Conservation (phyloP, 805 yeast species). For the Cephaloascus fragrans region DNA sequence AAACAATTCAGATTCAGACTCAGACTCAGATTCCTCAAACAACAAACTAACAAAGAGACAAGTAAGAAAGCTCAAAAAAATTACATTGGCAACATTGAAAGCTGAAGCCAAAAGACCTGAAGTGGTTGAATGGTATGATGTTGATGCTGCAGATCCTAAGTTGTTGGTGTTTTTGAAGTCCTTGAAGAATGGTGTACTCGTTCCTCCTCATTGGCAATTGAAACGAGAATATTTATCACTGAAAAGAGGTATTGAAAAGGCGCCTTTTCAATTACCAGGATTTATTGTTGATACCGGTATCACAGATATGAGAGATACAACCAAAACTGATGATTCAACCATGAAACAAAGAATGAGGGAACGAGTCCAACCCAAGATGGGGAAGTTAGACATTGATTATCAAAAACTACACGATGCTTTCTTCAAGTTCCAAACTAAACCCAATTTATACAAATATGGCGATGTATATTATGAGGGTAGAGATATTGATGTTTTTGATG, state of each 20-base stretch:
- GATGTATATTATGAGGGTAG: conserved; percentile 75
- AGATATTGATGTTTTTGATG: conserved; percentile 36
- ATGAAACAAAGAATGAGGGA: conserved; percentile 71
- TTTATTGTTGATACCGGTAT: conserved; percentile 80
- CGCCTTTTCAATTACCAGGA: conserved; percentile 69
- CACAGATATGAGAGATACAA: conserved; percentile 68
- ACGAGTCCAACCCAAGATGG: conserved; percentile 83
- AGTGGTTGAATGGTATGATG: conserved; percentile 78
- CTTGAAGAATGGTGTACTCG: conserved; percentile 55
- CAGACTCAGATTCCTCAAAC: conserved; percentile 9
- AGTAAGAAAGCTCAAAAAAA: conserved; percentile 38
- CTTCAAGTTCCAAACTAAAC: conserved; percentile 71
- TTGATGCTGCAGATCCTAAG: conserved; percentile 73
- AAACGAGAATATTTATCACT: conserved; percentile 68
- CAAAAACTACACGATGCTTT: conserved; percentile 77
- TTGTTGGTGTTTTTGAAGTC: conserved; percentile 57
- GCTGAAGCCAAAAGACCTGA: conserved; percentile 54
- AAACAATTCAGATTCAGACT: conserved; percentile 11
- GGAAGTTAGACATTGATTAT: conserved; percentile 78
- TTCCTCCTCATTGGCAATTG: conserved; percentile 79
- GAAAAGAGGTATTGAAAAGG: conserved; percentile 54
- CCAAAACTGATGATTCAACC: conserved; percentile 40
- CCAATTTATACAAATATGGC: conserved; percentile 59
- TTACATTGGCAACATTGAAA: conserved; percentile 63
- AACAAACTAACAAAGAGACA: conserved; percentile 36